These are phyloP conservation scores for Daldinia childiae DNA, from an alignment of 495 filamentous ascomycete species.

Conservation along the genomic window DNA sequence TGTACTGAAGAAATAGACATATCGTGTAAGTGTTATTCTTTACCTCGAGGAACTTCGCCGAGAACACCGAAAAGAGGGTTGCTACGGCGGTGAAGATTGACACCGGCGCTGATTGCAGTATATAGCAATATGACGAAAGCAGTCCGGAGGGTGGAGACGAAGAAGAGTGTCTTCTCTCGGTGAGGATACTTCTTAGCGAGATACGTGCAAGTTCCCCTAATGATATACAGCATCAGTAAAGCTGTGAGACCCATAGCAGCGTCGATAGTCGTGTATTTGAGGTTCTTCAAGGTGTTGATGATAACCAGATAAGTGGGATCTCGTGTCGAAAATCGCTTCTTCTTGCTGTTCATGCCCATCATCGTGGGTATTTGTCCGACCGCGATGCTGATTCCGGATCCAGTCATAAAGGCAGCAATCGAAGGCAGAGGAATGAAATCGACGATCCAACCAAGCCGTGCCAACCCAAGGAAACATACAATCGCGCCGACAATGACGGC, in stretches of 20 bases:
- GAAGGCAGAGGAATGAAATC: slow-evolving; percentile 63
- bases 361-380: slow-evolving; percentile 60
- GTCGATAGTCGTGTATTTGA: slow-evolving; percentile 58
- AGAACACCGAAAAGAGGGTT: slow-evolving; percentile 55
- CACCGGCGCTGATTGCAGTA: slow-evolving; percentile 52
- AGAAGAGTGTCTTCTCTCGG: slow-evolving; percentile 54
- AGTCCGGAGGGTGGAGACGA: slow-evolving; percentile 56
- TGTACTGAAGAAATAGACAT: not conserved
- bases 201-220: slow-evolving; percentile 56
- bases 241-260: slow-evolving; percentile 63
- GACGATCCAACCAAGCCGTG: slow-evolving; percentile 60
- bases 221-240: slow-evolving; percentile 60
- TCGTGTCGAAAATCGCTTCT: slow-evolving; percentile 51
- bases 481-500: slow-evolving; percentile 59
- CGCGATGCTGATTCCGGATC: slow-evolving; percentile 62
- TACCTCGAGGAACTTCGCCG: slow-evolving; percentile 56
- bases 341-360: slow-evolving; percentile 59
- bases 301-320: slow-evolving; percentile 60
- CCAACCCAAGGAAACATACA: slow-evolving; percentile 58
- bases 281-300: slow-evolving; percentile 61
- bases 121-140: slow-evolving; percentile 57
- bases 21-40: slow-evolving; percentile 14
- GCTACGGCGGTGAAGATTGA: slow-evolving; percentile 42
- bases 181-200: slow-evolving; percentile 54
- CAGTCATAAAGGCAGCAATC: slow-evolving; percentile 65